Evolutionary conservation across 345 rosid species (phyloP).

Genomic region (Eutrema heterophyllum): DNA sequence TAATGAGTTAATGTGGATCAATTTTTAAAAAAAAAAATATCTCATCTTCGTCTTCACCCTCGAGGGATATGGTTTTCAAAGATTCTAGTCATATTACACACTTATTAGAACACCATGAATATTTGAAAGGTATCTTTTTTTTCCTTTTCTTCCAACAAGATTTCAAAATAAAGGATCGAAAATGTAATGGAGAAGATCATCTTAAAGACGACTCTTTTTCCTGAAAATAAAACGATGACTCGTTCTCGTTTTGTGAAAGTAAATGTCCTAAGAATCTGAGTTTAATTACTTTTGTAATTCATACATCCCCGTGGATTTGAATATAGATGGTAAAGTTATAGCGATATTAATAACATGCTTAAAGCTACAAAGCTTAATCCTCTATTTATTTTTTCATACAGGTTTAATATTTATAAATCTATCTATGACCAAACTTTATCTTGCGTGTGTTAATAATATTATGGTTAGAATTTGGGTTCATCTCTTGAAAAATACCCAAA

Average conservation of each 20-base stretch:
- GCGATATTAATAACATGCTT: neutral
- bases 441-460: neutral
- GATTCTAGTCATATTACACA: constrained; percentile 23
- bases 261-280: neutral
- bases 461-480: neutral
- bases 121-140: neutral
- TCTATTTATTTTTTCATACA: neutral
- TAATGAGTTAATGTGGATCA: constrained; percentile 21
- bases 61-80: constrained; percentile 21
- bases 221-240: neutral
- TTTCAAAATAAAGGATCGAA: constrained; percentile 21
- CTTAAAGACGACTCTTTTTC: neutral
- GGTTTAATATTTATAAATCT: neutral
- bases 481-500: neutral
- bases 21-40: neutral
- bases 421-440: neutral
- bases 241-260: neutral
- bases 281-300: neutral
- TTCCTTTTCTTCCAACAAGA: neutral
- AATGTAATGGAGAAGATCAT: constrained; percentile 3
- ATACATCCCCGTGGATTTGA: neutral
- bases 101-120: constrained; percentile 8
- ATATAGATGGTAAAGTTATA: neutral
- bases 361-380: neutral
- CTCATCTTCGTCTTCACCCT: constrained; percentile 5